Evolutionary conservation across 2,329 filamentous ascomycete species (phyloP).

Genomic region (Cladosporium sp.): DNA sequence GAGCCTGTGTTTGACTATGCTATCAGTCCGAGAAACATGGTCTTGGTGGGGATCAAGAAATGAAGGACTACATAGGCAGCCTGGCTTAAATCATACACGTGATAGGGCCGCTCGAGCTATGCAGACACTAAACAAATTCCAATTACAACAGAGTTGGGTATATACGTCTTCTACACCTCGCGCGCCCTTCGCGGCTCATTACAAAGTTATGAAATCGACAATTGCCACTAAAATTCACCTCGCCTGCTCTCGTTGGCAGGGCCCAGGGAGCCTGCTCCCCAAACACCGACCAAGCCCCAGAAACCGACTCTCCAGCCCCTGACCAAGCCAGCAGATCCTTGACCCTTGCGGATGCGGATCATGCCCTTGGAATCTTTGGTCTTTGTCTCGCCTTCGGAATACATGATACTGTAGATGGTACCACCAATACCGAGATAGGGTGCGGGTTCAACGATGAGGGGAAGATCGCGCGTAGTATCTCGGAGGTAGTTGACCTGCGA

Average conservation of each 20-base stretch:
- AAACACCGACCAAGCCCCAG: conserved; percentile 71
- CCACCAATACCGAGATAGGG: conserved; percentile 82
- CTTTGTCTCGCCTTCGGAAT: conserved; percentile 67
- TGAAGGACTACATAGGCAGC: conserved; percentile 12
- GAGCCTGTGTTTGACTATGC: conserved; percentile 88
- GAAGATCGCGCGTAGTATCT: conserved; percentile 38
- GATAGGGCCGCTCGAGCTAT: too few species aligned
- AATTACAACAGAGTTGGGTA: conserved; percentile 13
- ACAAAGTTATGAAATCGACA: neutral
- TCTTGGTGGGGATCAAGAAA: conserved; percentile 83
- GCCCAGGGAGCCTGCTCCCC: conserved; percentile 63
- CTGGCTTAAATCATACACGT: too few species aligned
- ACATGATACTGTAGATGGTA: conserved; percentile 82
- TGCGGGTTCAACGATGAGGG: conserved; percentile 76
- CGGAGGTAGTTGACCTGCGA: conserved; percentile 62
- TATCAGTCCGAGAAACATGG: conserved; percentile 82
- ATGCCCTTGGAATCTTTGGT: conserved; percentile 31
- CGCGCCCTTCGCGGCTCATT: neutral
- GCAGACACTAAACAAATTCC: neutral
- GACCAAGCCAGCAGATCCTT: conserved; percentile 66
- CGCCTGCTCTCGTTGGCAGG: conserved; percentile 54
- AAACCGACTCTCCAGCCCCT: conserved; percentile 73
- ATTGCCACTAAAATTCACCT: conserved; percentile 28
- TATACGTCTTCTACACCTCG: conserved; percentile 3
- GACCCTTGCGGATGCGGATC: conserved; percentile 53